Base-by-base conservation (phyloP, 1,284 basidiomycete genomes). In the Athelia psychrophila region DNA sequence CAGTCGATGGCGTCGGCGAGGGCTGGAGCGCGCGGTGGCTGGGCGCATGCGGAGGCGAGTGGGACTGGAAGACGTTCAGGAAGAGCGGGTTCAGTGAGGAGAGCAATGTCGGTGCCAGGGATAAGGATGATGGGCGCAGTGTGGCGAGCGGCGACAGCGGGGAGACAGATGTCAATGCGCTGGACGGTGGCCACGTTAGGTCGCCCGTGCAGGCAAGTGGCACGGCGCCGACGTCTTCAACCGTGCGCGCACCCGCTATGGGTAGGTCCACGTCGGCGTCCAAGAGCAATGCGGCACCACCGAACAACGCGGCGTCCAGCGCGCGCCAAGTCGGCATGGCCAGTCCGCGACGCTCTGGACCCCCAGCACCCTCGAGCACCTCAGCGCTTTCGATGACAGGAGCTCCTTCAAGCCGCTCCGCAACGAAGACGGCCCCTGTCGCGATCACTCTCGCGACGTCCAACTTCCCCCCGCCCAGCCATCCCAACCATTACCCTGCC, bases 61-160 rank as follows among this genome's bases (percentile, higher is more conserved):
- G 81, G 86, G 85, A 82, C 54, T 89, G 87, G 86, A 84, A 79
- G 65, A 76, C 75, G 0, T 79, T 85, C 56, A 70, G 68, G 51
- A 83, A 77, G 60, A 64, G 64, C 27, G 67, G 69, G 16, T 51
- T 61, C 8, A 60, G 66, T 19, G 74, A 77, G 13, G 72, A 72
- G 16, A 46, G 49, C 20, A 25, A 46, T 16, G 44, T 51, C n/a
- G 23, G 30, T 16, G 44, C 51, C n/a, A 55, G 64, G n/a, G 27
- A 13, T 13, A 30, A 30, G 27, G 68, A 69, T 38, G 80, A 82
- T 57, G 64, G 69, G 6, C 68, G 70, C 48, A 84, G 81, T 58
- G 75, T 71, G 10, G 69, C 75, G 2, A 84, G 81, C 57, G 78
- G 71, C 4, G 82, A 80, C 47, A 80, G 77, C 54, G 63, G 68